Evolutionary conservation across 2,329 filamentous ascomycete species (phyloP), one percentile per base, ranked within the genome.

Genomic region (Penicillium nordicum): DNA sequence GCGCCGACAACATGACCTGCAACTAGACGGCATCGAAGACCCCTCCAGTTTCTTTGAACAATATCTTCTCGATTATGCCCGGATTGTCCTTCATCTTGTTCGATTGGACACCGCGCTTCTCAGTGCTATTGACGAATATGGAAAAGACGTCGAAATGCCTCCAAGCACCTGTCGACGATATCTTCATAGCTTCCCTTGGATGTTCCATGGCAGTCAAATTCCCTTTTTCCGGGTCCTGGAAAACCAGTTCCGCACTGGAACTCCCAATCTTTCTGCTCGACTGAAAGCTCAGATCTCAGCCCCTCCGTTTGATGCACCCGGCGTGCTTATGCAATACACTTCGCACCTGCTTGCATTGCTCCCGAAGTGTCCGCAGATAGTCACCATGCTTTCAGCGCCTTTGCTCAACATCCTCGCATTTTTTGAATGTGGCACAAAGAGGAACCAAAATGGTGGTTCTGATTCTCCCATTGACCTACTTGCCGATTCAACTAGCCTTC

Each of bases 71-170:
- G 64, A 69, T 38, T 80, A 70, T 60, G 69, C 70, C 36, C 71
- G 67, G 25, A 66, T 80, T 37, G 63, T 75, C 5, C 62, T 77
- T 14, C 76, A 76, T 42, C 64, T 80, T 41, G 59, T 78, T 37
- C 64, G 65, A 12, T 62, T 78, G 52, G 79, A 80, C 58, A 71
- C 63, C 18, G 44, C 63, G 27, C 59, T 68, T n/a, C 57, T 80
- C 50, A 60, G 58, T 14, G 58, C 64, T 16, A 55, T 70, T 41
- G 53, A 21, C 1, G 32, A 63, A 14, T 60, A 72, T 5, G 69
- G 73, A 14, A 47, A 64, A 18, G 70, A 73, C 11, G 21, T 62
- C 4, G 67, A 64, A 40, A 54, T 62, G 8, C 58, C 63, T 2
- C 71, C 74, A 16, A 59, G 72, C 27, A 58, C 72, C 44, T 71